phyloP scores from a whole-genome alignment of 2,329 filamentous ascomycete species.

The Scedosporium minutisporum region DNA sequence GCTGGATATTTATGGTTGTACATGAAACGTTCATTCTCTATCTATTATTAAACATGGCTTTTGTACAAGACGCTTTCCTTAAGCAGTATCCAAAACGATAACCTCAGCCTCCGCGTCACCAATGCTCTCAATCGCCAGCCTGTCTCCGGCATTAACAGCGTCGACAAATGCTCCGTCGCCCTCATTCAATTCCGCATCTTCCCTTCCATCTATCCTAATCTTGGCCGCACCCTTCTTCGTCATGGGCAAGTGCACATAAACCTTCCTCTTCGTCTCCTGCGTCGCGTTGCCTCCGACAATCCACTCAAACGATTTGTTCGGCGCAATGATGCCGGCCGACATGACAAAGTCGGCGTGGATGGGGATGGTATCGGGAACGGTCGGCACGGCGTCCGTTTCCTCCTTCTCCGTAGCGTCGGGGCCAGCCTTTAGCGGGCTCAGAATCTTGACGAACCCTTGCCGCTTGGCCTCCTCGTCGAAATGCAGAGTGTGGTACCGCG shows the following conservation, averaged over 20 bases:
- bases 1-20: too few relatives aligned
- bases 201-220: conserved; percentile 56
- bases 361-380: conserved; percentile 59
- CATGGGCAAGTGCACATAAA: conserved; percentile 76
- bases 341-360: conserved; percentile 80
- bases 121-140: conserved; percentile 54
- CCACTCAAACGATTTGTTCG: conserved; percentile 60
- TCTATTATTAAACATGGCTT: background rate
- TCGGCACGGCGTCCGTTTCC: conserved; percentile 54
- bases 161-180: conserved; percentile 76
- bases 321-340: conserved; percentile 64
- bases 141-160: conserved; percentile 52
- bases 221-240: conserved; percentile 64
- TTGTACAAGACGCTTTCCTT: background rate
- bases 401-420: conserved; percentile 49
- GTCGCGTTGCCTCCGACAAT: conserved; percentile 52
- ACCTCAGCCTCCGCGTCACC: conserved; percentile 61
- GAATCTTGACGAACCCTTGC: conserved; percentile 60
- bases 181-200: conserved; percentile 56
- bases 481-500: conserved; percentile 65
- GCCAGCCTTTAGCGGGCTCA: conserved; percentile 64
- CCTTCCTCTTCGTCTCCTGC: conserved; percentile 51
- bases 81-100: conserved; percentile 54
- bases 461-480: conserved; percentile 67
- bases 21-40: background rate